phyloP scores from a whole-genome alignment of 2,329 filamentous ascomycete genomes.

The Cladosporium velox region DNA sequence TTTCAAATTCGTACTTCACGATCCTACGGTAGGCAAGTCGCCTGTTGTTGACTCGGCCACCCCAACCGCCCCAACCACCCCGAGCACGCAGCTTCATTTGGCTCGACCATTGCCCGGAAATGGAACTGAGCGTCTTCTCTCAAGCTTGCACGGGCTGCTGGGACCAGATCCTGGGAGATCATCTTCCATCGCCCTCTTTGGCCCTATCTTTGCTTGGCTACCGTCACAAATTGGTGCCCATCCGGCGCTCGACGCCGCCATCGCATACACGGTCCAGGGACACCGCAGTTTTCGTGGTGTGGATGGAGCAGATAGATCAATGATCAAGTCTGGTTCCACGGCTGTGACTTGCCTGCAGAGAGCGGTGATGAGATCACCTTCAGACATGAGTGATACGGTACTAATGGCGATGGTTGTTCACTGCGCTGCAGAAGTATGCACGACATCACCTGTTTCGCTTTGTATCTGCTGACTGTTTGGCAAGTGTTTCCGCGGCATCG shows the following conservation, averaged over 20 bases:
- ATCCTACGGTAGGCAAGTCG: background rate
- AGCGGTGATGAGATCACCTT: background rate
- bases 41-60: background rate
- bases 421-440: background rate
- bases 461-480: background rate
- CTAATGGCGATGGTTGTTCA: background rate
- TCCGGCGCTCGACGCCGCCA: background rate
- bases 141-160: background rate
- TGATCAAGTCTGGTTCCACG: background rate
- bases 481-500: background rate
- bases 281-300: background rate
- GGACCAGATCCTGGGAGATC: background rate
- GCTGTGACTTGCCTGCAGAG: background rate
- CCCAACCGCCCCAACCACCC: too few species aligned
- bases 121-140: background rate
- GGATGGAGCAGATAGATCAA: background rate
- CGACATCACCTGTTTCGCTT: background rate
- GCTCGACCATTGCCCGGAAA: background rate
- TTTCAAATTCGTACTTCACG: background rate
- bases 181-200: background rate
- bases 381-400: background rate
- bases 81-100: background rate
- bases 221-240: background rate
- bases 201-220: background rate
- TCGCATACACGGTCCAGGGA: background rate